Evolutionary conservation across 1,284 basidiomycete species (phyloP), one percentile per base, ranked within the genome.

Genomic region (Rhodotorula sp.): DNA sequence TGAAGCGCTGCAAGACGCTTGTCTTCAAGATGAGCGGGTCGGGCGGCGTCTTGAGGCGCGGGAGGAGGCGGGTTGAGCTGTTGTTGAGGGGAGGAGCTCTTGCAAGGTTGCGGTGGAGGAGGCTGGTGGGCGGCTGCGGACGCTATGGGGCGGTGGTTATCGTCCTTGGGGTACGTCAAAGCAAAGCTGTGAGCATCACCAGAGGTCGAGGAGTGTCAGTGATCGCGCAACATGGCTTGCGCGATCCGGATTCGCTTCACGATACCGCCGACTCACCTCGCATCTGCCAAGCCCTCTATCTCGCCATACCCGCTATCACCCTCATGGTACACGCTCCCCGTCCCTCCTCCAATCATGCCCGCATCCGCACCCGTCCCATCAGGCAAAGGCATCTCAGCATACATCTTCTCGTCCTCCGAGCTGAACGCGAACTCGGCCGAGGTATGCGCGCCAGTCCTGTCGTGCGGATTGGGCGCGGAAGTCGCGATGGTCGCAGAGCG

Each of bases 231-330:
- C 47, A 22, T 15, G n/a, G 50, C 11, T 30, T 30, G 30, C 28
- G 10, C 34, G 51, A 11, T 10, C 20, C 46, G 44, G 16, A 59
- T 18, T 13, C 40, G 40, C 40, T 44, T 44, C 40, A 13, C 40
- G 15, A 60, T 15, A 6, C 18, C 18, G 8, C 1, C 15, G 7
- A 22, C 60, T 26, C 51, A 61, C 60, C 60, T 61, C 26, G 26
- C 10, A 4, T 53, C 60, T 44, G 16, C 53, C 6, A 65, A 26
- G 5, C 53, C 64, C 24, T 60, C 58, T 34, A 22, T n/a, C 47
- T 65, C 64, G 3, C n/a, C 64, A 24, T 55, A 65, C 46, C 64
- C 64, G 58, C 64, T 65, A 8, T 65, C 62, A 13, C 57, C 52
- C 30, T 30, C 64, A n/a, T 59, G 57, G 16, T 46, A 52, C 37